These are phyloP conservation scores for Phaeotremella fagi DNA, from an alignment of 768 basidiomycete species.

Conservation along the genomic window DNA sequence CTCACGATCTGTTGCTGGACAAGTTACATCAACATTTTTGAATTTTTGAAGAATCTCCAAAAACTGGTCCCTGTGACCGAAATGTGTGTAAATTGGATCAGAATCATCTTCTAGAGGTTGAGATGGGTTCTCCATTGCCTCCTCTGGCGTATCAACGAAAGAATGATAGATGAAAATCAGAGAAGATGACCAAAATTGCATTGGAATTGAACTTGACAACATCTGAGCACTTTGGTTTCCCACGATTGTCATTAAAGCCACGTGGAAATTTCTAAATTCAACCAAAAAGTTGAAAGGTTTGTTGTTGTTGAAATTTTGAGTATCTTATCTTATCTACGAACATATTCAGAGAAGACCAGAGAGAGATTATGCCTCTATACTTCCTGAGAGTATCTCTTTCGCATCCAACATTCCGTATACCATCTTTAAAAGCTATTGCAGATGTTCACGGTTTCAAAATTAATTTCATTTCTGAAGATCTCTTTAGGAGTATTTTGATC, in stretches of 20 bases:
- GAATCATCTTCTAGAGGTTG: conserved; percentile 30
- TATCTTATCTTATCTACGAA: background rate
- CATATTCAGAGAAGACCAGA: background rate
- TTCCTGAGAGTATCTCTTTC: conserved; percentile 75
- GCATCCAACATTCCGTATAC: conserved; percentile 76
- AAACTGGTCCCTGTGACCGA: conserved; percentile 55
- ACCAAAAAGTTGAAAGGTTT: conserved; percentile 3
- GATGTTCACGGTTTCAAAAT: conserved; percentile 67
- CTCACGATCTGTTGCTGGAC: conserved; percentile 50
- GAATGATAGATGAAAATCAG: too few species aligned
- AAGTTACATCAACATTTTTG: conserved; percentile 55
- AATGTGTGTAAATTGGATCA: conserved; percentile 45
- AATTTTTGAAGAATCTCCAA: conserved; percentile 55
- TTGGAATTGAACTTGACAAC: too few species aligned
- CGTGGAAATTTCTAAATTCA: background rate
- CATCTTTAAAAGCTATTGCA: conserved; percentile 72
- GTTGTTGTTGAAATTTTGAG: conserved; percentile 1
- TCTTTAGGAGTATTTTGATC: conserved; percentile 30
- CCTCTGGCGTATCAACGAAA: too few species aligned
- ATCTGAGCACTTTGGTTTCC: too few species aligned
- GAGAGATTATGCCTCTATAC: conserved; percentile 52
- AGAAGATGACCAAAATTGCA: too few species aligned
- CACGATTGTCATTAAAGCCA: background rate
- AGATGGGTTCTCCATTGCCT: background rate
- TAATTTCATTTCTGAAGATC: conserved; percentile 54